phyloP scores from a whole-genome alignment of 148 eudicot species.

The Camellia lanceoleosa region DNA sequence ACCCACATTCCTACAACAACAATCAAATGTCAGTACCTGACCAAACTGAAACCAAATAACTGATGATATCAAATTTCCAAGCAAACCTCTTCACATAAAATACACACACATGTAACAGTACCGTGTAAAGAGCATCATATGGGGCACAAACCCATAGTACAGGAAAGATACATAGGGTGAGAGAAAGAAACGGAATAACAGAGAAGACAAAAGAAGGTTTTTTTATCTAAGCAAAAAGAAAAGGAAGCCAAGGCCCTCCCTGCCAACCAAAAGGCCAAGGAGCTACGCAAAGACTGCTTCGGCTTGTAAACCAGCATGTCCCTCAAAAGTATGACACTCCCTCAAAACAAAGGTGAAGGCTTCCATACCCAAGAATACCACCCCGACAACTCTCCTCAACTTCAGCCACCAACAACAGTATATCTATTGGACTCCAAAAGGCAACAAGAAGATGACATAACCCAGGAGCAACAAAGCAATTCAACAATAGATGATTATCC shows the following conservation, averaged over 20 bases:
- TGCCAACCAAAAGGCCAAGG: not conserved
- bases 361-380: not conserved
- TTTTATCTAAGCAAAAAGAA: not conserved
- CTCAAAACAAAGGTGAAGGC: not conserved
- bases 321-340: not conserved
- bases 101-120: not conserved
- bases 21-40: conserved; percentile 16
- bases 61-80: conserved; percentile 6
- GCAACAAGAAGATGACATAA: conserved; percentile 3
- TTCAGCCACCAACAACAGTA: not conserved
- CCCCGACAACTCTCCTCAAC: not conserved
- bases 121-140: not conserved
- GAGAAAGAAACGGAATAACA: not conserved
- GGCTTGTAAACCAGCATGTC: not conserved
- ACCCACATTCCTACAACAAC: conserved; percentile 78
- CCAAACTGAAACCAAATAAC: not conserved
- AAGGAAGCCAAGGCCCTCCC: not conserved
- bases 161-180: not conserved
- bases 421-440: not conserved
- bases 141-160: not conserved
- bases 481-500: not conserved
- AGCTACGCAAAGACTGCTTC: not conserved
- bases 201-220: not conserved
- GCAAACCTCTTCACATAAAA: not conserved
- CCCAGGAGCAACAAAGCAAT: not conserved